These are phyloP conservation scores for Cystobasidium pallidum DNA, from an alignment of 1,284 basidiomycete genomes.

Conservation along the genomic window DNA sequence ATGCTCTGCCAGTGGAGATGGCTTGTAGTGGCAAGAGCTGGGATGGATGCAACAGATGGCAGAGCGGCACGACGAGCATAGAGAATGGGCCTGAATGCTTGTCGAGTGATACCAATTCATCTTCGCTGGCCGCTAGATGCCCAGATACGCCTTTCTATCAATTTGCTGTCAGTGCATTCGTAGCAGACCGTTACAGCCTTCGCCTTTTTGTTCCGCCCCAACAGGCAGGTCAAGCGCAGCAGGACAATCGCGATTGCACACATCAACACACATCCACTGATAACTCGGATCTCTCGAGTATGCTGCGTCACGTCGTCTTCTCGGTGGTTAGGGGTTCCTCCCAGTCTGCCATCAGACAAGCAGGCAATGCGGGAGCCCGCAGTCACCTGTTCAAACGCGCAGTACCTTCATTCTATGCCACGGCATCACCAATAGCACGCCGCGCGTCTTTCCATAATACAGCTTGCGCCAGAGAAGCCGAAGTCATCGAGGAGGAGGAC, in stretches of 20 bases:
- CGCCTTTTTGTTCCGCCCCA: slow-evolving; percentile 1
- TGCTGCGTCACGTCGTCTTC: slow-evolving; percentile 6
- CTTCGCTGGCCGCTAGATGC: no score
- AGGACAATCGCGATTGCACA: not conserved
- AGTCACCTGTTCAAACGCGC: not conserved
- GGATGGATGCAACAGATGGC: not conserved
- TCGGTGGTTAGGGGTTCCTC: not conserved
- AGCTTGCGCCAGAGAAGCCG: not conserved
- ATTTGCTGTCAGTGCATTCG: not conserved
- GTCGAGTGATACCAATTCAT: no score
- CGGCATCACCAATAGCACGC: not conserved
- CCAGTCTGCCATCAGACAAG: not conserved
- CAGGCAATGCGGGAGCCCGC: slow-evolving; percentile 3
- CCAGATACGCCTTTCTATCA: not conserved
- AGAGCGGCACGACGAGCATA: not conserved
- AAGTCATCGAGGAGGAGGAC: not conserved
- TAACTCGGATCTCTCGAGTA: not conserved
- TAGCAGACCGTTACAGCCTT: not conserved
- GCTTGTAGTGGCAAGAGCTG: slow-evolving; percentile 4
- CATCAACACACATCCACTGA: not conserved
- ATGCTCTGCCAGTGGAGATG: slow-evolving; percentile 10
- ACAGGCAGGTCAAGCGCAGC: not conserved
- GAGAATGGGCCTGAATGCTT: not conserved
- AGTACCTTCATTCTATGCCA: not conserved
- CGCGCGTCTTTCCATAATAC: slow-evolving; percentile 2